phyloP scores from a whole-genome alignment of 2,329 filamentous ascomycete genomes.

The Thelonectria blattea region DNA sequence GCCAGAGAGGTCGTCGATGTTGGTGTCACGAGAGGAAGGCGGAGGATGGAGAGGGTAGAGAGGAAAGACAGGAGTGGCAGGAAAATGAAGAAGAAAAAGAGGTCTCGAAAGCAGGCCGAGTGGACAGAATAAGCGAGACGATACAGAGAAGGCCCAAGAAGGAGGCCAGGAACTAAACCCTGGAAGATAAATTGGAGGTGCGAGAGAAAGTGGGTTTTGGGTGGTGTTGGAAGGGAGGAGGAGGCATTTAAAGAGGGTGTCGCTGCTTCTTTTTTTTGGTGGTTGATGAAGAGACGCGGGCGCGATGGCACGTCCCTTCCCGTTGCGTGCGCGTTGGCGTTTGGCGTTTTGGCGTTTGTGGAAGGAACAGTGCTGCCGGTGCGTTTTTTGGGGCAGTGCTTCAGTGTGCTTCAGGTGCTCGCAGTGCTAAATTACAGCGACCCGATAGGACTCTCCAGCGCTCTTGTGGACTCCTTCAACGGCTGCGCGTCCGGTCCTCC shows the following conservation, averaged over 20 bases:
- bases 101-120: constrained; percentile 18
- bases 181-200: constrained; percentile 1
- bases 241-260: constrained; percentile 23
- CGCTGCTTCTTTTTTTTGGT: constrained; percentile 6
- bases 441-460: not conserved
- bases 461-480: not conserved
- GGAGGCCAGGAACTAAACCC: constrained; percentile 6
- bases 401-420: not conserved
- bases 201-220: not conserved
- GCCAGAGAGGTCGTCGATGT: not conserved
- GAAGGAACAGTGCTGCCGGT: not conserved
- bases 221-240: constrained; percentile 11
- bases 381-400: not conserved
- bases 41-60: not conserved
- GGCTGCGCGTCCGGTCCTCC: constrained; percentile 1
- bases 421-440: not conserved
- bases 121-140: not conserved
- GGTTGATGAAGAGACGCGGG: constrained; percentile 11
- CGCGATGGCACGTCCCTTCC: constrained; percentile 18
- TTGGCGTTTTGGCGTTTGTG: constrained; percentile 27
- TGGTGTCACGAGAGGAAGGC: not conserved
- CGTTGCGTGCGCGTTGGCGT: constrained; percentile 23
- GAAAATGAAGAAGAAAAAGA: not conserved
- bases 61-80: not conserved
- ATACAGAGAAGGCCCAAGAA: constrained; percentile 13